A percentile compares a stretch with the other conserved stretches of the same genome.
Evolutionary conservation across 1,284 basidiomycete genomes (phyloP).

Genomic region (Papiliotrema flavescens): DNA sequence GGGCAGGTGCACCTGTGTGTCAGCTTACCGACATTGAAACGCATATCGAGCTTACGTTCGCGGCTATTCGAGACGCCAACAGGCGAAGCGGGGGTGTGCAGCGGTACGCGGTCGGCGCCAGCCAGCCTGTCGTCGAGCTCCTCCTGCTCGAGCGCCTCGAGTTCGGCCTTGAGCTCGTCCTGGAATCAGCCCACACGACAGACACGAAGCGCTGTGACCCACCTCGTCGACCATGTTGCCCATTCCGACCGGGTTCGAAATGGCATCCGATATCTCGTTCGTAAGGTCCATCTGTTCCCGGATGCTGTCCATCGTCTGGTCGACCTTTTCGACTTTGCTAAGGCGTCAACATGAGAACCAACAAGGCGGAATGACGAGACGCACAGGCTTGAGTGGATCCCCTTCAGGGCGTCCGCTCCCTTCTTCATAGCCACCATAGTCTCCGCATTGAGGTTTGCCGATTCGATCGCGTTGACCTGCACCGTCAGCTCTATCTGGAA

Average conservation of each 20-base stretch:
- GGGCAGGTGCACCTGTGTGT: slow-evolving; percentile 33
- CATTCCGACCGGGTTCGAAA: slow-evolving; percentile 72
- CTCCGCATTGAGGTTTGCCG: slow-evolving; percentile 97
- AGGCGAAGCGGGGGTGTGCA: slow-evolving; percentile 72
- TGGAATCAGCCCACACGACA: slow-evolving; percentile 39
- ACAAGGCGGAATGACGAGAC: slow-evolving; percentile 44
- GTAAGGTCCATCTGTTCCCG: slow-evolving; percentile 91
- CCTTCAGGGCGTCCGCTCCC: slow-evolving; percentile 84
- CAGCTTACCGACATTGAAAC: not conserved
- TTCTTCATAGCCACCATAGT: slow-evolving; percentile 98
- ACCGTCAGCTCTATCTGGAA: not conserved
- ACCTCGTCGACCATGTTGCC: slow-evolving; percentile 72
- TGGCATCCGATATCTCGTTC: slow-evolving; percentile 92
- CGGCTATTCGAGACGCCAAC: slow-evolving; percentile 50
- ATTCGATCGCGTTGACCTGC: slow-evolving; percentile 87
- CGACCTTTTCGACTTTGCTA: slow-evolving; percentile 88
- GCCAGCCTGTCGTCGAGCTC: slow-evolving; percentile 81
- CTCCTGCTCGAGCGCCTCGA: slow-evolving; percentile 89
- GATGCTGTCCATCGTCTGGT: slow-evolving; percentile 84
- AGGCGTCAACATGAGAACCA: slow-evolving; percentile 1
- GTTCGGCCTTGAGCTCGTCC: slow-evolving; percentile 78
- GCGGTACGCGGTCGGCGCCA: slow-evolving; percentile 85
- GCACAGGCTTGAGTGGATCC: slow-evolving; percentile 87
- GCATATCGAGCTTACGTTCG: slow-evolving; percentile 54
- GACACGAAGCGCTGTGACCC: slow-evolving; percentile 18